phyloP scores from a whole-genome alignment of 1,139 yeast genomes.

The Cylindricascospora bacillispora region DNA sequence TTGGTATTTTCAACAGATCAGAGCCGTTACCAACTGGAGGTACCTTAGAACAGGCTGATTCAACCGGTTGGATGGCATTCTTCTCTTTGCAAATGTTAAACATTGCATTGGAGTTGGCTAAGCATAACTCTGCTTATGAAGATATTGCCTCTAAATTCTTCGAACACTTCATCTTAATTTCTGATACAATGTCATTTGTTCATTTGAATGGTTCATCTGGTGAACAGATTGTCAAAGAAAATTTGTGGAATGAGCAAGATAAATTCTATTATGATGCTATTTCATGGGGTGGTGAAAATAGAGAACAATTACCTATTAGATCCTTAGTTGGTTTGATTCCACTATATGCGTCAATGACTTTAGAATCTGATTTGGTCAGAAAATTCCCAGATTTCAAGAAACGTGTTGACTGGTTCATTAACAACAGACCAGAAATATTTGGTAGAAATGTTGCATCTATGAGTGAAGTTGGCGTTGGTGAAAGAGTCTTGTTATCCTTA shows the following conservation, averaged over 20 bases:
- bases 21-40: constrained; percentile 94
- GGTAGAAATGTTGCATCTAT: constrained; percentile 79
- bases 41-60: constrained; percentile 79
- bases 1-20: constrained; percentile 83
- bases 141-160: constrained; percentile 89
- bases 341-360: constrained; percentile 72
- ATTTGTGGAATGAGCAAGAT: constrained; percentile 82
- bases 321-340: constrained; percentile 89
- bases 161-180: constrained; percentile 81
- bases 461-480: constrained; percentile 73
- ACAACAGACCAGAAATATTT: constrained; percentile 55
- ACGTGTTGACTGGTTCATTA: constrained; percentile 72
- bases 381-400: constrained; percentile 74
- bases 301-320: constrained; percentile 68
- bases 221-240: constrained; percentile 37
- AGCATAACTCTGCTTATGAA: constrained; percentile 73
- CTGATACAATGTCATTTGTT: constrained; percentile 78
- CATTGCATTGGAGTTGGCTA: constrained; percentile 79
- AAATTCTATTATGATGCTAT: constrained; percentile 85
- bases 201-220: constrained; percentile 22
- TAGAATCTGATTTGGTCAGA: constrained; percentile 71
- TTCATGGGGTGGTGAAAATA: constrained; percentile 59
- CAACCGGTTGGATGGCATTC: constrained; percentile 97
- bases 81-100: constrained; percentile 82
- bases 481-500: constrained; percentile 63